Percentiles rank a stretch among this genome's conserved stretches.
phyloP scores from a whole-genome alignment of 2,329 filamentous ascomycete species.

The Zasmidium angulare region DNA sequence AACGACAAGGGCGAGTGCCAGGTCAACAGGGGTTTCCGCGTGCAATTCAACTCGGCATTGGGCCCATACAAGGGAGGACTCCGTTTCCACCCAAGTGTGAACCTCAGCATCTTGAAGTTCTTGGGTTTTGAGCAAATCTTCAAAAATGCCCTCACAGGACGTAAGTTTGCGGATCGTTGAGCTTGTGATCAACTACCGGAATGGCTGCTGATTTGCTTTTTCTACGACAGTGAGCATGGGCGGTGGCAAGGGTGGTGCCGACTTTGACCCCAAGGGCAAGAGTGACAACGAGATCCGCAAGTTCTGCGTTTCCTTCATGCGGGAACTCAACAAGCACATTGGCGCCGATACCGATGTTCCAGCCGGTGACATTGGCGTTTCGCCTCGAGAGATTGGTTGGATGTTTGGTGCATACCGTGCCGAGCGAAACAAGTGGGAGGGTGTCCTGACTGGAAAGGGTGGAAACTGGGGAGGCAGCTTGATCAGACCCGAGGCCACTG shows the following conservation, averaged over 20 bases:
- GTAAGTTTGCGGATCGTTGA: constrained; percentile 65
- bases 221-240: constrained; percentile 74
- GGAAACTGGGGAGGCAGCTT: constrained; percentile 87
- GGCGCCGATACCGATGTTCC: constrained; percentile 94
- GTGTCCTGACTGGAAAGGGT: constrained; percentile 94
- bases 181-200: background rate
- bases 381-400: constrained; percentile 87
- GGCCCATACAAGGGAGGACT: constrained; percentile 98
- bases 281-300: constrained; percentile 94
- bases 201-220: background rate
- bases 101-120: constrained; percentile 81
- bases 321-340: constrained; percentile 92
- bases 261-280: constrained; percentile 99
- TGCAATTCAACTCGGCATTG: constrained; percentile 97
- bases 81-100: constrained; percentile 88
- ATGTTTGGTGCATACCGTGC: constrained; percentile 93
- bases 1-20: constrained; percentile 85
- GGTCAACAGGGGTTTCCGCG: constrained; percentile 92
- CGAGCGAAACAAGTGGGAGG: constrained; percentile 87
- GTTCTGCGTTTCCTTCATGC: constrained; percentile 97
- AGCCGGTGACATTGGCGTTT: constrained; percentile 94
- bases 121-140: constrained; percentile 99
- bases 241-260: constrained; percentile 94
- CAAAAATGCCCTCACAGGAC: constrained; percentile 97
- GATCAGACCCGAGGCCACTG: constrained; percentile 95